Base-by-base conservation (phyloP, 495 filamentous ascomycete genomes). In the Staphylotrichum tortipilum region DNA sequence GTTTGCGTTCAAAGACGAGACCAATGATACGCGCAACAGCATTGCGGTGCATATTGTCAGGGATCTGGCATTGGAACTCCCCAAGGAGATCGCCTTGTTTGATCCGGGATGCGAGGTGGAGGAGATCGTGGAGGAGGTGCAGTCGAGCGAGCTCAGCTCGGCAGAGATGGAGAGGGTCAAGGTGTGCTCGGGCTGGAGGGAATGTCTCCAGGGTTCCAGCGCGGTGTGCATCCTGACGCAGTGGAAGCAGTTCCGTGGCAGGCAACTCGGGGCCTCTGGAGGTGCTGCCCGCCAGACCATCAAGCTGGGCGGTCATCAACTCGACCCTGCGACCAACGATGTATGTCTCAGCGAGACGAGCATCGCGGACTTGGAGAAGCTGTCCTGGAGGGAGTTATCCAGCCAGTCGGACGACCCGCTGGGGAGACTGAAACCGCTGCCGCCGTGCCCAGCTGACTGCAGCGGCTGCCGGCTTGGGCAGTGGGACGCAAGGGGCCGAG, bases 1-100 rank as follows among this genome's bases (percentile, higher is more conserved):
- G 7, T 89, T 81, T 60, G 81, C 87, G 2, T 94, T 87, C 68
- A 91, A 94, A 70, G 85, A 88, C 59, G 73, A 87, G 54, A 91
- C 87, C 2, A 78, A 79, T 11, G 87, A 94, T 63, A 86, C 82
- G 6, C 76, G 88, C 7, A 86, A 89, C 61, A 81, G 78, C 37
- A 76, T 83, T 1, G 81, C 86, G 0, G 75, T 88, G 12, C 78
- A 79, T 23, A 73, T 91, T 40, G 78, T 89, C 55, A 78, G 73
- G 39, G 70, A 73, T 17, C 63, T 94, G 19, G 69, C 83, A 22
- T 73, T 78, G 12, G 85, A 87, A 61, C 68, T 75, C 37, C 78
- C 78, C 18, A 66, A 61, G 6, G 78, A 84, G 51, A 78, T 91
- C 30, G 72, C 83, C 15, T 80, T 94, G 46, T 94, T 83, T 60